Evolutionary conservation across 352 stramenopile species (phyloP), one percentile per base, ranked within the genome.

Genomic region (Pythium biforme): DNA sequence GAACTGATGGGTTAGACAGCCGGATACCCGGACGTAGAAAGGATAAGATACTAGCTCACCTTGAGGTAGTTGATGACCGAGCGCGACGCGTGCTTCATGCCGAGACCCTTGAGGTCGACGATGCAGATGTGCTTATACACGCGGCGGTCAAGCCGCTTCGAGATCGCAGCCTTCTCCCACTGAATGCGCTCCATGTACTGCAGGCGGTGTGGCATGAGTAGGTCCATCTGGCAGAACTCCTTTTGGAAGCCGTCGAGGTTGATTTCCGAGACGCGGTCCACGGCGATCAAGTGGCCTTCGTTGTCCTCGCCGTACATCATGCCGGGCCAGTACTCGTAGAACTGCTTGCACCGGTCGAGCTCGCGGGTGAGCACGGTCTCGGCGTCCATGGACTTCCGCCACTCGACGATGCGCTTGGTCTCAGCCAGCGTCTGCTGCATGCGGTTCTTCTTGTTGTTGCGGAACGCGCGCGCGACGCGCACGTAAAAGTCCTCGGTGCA

Each of bases 71-170:
- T 74, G 29, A 91, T 68, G 19, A 89, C 70, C 12, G 74, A 74
- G 7, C 72, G 75, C 27, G 79, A 79, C 0, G 88, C 47, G 29
- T 90, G 74, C 69, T 90, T 91, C 68, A 90, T 71, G 26, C 76
- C 79, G 25, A 94, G 69, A 0, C 81, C 81, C 22, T 88, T 83
- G 22, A 92, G 56, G 50, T 94, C 85, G 22, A 94, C 79, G 37
- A 94, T 81, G 53, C 78, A 91, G 59, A 94, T 83, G 65, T 94
- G 85, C 62, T 92, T 92, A 67, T 92, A 92, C 37, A 91, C 81
- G 31, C 79, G 74, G n/a, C 68, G 68, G 17, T 75, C 78, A 23
- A 78, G 68, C 31, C 83, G 77, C 55, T 77, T 84, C 4, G 81
- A 89, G 58, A 91, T 76, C n/a, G 77, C 79, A 4, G 57, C 69